A percentile compares a stretch with the other conserved stretches of the same genome.
These are phyloP conservation scores for Auricularia sp. DNA, from an alignment of 768 basidiomycete species.

Conservation along the genomic window DNA sequence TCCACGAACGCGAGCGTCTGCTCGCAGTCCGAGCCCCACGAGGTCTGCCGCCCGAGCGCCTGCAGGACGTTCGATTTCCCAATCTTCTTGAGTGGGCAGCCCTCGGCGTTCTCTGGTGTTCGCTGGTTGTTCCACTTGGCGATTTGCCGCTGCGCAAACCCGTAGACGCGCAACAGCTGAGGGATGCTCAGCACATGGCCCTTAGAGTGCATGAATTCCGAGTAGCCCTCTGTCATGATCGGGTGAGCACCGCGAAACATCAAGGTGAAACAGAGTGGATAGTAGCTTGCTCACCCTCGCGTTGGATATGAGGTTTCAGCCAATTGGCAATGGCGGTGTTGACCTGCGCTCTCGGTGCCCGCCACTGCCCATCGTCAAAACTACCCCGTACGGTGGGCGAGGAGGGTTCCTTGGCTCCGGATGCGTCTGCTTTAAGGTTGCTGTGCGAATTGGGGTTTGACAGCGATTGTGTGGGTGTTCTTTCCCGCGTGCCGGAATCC, in stretches of 20 bases:
- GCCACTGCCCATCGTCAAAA: conserved; percentile 1
- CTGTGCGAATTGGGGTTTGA: background rate
- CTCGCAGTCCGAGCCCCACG: conserved; percentile 37
- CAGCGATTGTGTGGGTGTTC: background rate
- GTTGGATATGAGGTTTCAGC: conserved; percentile 33
- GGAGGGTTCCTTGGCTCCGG: background rate
- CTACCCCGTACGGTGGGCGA: background rate
- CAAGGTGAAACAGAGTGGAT: background rate
- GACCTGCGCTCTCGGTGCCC: conserved; percentile 21
- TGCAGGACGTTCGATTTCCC: conserved; percentile 44
- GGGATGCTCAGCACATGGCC: conserved; percentile 15
- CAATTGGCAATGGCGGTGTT: conserved; percentile 33
- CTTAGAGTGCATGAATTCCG: conserved; percentile 35
- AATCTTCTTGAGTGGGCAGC: conserved; percentile 27
- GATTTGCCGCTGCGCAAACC: conserved; percentile 40
- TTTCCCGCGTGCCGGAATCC: background rate
- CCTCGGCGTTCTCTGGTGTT: conserved; percentile 32
- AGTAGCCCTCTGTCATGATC: conserved; percentile 24
- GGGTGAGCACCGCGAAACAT: background rate
- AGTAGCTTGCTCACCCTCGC: conserved; percentile 20
- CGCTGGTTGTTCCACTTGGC: conserved; percentile 33
- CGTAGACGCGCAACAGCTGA: conserved; percentile 34
- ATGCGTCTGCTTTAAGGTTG: background rate
- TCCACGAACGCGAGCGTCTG: conserved; percentile 41
- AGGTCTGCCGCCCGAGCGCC: conserved; percentile 35